Base-by-base conservation (phyloP, 1,284 basidiomycete species). In the Ustilago shanxiensis region DNA sequence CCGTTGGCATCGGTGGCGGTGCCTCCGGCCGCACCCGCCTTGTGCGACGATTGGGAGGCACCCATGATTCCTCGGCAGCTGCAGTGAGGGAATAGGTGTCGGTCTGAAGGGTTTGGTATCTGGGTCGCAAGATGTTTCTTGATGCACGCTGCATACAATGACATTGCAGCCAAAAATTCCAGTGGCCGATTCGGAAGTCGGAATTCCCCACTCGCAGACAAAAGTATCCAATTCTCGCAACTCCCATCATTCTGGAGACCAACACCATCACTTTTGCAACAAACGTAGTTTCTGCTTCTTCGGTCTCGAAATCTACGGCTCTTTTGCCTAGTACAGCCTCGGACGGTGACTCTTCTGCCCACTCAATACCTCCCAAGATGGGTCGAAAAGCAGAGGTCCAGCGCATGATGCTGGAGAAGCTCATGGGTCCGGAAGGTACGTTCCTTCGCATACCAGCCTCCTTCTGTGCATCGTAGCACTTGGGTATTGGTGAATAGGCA, bases 361-460 rank as follows among this genome's bases (percentile, higher is more conserved):
- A 22, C 5, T 47, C 10, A 37, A 22, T 60, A 33, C 24, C n/a
- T 11, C 50, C 14, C 56, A 73, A 39, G 18, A 85, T 85, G 84
- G 84, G 84, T 55, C 68, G 84, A 35, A 85, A 84, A 57, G 82
- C 84, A 57, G 93, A 95, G 87, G 93, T 95, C 91, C 94, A 95
- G 88, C 90, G 94, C 77, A 95, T 94, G 90, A 91, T 95, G 87
- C 88, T 95, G 59, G 93, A 95, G 90, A 85, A 86, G 80, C 79
- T 87, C 65, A 87, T 87, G 87, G 87, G 87, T 24, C 63, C 65
- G 16, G 68, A 70, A 24, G 73, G 76, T 81, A 53, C 18, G 72
- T 69, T 44, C 6, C 11, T 11, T 7, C 41, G 6, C 20, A 10
- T n/a, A 20, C 7, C 7, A 44, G 35, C 35, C 35, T 7, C 8